phyloP scores from a whole-genome alignment of 306 rosid genomes.

The Senna tora region DNA sequence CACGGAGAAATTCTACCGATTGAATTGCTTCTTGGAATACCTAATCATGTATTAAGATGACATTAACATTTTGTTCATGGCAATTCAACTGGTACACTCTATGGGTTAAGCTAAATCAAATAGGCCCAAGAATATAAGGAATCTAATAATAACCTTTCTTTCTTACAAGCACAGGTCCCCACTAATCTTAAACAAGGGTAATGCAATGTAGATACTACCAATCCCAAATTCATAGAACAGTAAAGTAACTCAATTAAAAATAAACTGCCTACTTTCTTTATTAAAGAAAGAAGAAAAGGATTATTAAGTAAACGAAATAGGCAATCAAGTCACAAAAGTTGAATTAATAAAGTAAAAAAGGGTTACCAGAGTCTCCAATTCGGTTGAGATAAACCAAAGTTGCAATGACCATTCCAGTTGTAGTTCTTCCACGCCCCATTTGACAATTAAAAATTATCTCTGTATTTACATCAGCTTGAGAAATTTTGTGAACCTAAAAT shows the following conservation, averaged over 20 bases:
- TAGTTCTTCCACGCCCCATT: conserved; percentile 97
- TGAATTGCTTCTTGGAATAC: conserved; percentile 80
- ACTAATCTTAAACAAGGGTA: neutral
- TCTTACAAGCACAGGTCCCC: neutral
- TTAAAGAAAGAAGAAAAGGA: too few relatives aligned
- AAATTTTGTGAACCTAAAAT: conserved; percentile 79
- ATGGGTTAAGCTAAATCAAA: neutral
- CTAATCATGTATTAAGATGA: conserved; percentile 50
- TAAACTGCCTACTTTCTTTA: neutral
- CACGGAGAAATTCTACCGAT: conserved; percentile 71
- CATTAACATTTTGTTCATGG: conserved; percentile 23
- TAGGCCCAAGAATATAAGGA: neutral
- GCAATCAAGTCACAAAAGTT: conserved; percentile 30
- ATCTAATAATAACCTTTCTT: neutral
- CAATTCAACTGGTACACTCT: conserved; percentile 1
- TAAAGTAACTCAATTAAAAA: neutral
- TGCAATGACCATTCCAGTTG: conserved; percentile 96
- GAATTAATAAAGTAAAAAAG: conserved; percentile 11
- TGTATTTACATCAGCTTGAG: conserved; percentile 72
- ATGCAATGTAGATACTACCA: neutral
- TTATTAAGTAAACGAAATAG: conserved; percentile 14
- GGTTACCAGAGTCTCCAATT: conserved; percentile 79
- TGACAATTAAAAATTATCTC: conserved; percentile 90
- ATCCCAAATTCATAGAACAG: conserved; percentile 8
- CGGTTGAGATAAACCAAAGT: conserved; percentile 84